Percentiles rank a stretch among this genome's conserved stretches.
These are phyloP conservation scores for Arthrobotrys sphaeroides DNA, from an alignment of 2,329 filamentous ascomycete genomes.

Conservation along the genomic window DNA sequence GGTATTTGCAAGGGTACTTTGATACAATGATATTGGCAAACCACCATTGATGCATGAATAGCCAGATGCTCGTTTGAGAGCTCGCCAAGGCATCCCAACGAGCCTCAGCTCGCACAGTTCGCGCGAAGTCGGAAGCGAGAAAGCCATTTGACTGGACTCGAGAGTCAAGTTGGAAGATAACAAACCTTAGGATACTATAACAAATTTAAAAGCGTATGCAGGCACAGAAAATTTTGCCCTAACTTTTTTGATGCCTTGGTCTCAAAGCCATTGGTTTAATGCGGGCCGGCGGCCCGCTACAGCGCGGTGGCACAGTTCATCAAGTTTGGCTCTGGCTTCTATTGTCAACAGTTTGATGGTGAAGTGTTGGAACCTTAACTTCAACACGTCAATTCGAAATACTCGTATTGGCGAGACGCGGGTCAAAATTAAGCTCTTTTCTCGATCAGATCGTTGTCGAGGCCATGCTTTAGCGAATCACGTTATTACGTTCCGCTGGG, in stretches of 20 bases:
- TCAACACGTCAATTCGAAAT: neutral
- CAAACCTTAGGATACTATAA: neutral
- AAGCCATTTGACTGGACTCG: neutral
- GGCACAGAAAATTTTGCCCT: neutral
- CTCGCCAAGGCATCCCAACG: neutral
- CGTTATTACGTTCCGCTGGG: constrained; percentile 33
- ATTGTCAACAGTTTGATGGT: no score
- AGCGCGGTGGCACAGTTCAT: neutral
- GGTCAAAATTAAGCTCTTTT: constrained; percentile 6
- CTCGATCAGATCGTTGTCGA: constrained; percentile 11
- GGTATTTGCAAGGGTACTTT: constrained; percentile 2
- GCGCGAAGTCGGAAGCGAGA: constrained; percentile 24
- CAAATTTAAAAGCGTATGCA: constrained; percentile 27
- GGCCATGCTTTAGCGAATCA: constrained; percentile 42
- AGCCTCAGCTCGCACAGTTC: constrained; percentile 1
- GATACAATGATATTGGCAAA: neutral
- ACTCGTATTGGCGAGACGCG: neutral
- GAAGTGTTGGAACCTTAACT: constrained; percentile 7
- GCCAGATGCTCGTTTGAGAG: constrained; percentile 6
- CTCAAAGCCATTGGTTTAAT: neutral
- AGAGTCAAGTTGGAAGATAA: constrained; percentile 21
- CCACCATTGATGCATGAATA: constrained; percentile 20
- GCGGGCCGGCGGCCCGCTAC: constrained; percentile 38
- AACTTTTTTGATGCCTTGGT: constrained; percentile 8
- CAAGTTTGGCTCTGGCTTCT: neutral